A percentile compares a stretch with the other conserved stretches of the same genome.
Evolutionary conservation across 208 protist genomes (phyloP).

Genomic region (Leishmania martiniquensis): DNA sequence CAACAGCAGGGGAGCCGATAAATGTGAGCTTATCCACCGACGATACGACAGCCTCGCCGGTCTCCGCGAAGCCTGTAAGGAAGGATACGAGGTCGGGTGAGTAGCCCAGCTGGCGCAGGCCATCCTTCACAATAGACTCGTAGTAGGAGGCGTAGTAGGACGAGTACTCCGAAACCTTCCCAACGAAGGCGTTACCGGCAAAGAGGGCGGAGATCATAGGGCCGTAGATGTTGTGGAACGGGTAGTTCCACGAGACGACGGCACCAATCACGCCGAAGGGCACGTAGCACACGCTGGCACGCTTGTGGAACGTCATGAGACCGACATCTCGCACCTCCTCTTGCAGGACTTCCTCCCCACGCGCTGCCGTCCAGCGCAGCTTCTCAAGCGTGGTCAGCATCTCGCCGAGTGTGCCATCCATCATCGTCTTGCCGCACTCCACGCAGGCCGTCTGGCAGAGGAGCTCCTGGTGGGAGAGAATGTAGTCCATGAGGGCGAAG

Average conservation of each 20-base stretch:
- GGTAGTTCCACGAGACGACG: slow-evolving; percentile 96
- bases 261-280: slow-evolving; percentile 93
- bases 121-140: slow-evolving; percentile 90
- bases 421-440: slow-evolving; percentile 93
- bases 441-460: slow-evolving; percentile 90
- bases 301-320: slow-evolving; percentile 91
- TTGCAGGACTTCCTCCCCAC: slow-evolving; percentile 80
- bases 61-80: slow-evolving; percentile 94
- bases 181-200: slow-evolving; percentile 94
- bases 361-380: slow-evolving; percentile 84
- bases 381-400: slow-evolving; percentile 94
- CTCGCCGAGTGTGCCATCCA: slow-evolving; percentile 92
- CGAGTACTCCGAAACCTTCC: slow-evolving; percentile 95
- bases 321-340: slow-evolving; percentile 87
- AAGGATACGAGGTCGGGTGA: slow-evolving; percentile 92
- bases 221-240: slow-evolving; percentile 95
- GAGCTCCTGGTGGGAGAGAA: slow-evolving; percentile 75
- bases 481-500: slow-evolving; percentile 89
- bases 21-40: slow-evolving; percentile 95
- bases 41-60: slow-evolving; percentile 86
- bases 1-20: slow-evolving; percentile 88
- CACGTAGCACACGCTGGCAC: slow-evolving; percentile 81
- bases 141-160: slow-evolving; percentile 93
- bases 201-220: slow-evolving; percentile 95
- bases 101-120: slow-evolving; percentile 86